These are phyloP conservation scores for Puccinia novopanici DNA, from an alignment of 1,284 basidiomycete species.

Conservation along the genomic window DNA sequence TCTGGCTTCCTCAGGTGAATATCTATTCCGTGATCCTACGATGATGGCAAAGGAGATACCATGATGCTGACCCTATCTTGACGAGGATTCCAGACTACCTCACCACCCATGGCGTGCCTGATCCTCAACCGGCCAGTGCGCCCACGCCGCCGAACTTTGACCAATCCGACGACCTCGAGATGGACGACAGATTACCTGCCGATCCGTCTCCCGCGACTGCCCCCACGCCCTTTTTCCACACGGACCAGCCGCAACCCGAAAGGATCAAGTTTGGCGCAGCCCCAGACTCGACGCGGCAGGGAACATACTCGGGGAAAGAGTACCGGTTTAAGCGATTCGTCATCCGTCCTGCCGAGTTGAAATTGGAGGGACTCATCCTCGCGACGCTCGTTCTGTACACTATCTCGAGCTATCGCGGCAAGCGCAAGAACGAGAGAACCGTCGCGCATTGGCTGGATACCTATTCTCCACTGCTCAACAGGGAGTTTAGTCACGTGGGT, in stretches of 20 bases:
- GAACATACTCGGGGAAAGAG: conserved; percentile 29
- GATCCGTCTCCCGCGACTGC: conserved; percentile 35
- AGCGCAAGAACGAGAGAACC: conserved; percentile 20
- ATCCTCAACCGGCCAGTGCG: conserved; percentile 40
- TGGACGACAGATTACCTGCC: conserved; percentile 9
- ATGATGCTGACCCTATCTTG: too few relatives aligned
- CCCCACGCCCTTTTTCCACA: background rate
- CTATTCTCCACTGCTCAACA: conserved; percentile 16
- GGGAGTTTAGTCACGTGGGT: conserved; percentile 41
- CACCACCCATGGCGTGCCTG: conserved; percentile 25
- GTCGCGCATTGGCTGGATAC: conserved; percentile 20
- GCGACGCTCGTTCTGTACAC: conserved; percentile 22
- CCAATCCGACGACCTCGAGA: conserved; percentile 22
- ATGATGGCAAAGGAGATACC: background rate
- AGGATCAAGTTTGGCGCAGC: background rate
- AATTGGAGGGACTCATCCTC: conserved; percentile 22
- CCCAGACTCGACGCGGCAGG: background rate
- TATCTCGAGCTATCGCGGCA: conserved; percentile 26
- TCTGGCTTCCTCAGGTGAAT: background rate
- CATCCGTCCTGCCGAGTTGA: conserved; percentile 43
- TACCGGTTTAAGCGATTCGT: conserved; percentile 47
- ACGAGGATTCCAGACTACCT: background rate
- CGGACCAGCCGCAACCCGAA: background rate
- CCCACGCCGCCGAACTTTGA: conserved; percentile 35
- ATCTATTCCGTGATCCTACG: background rate